phyloP scores from a whole-genome alignment of 352 stramenopile genomes.

The Globisporangium spinosum region DNA sequence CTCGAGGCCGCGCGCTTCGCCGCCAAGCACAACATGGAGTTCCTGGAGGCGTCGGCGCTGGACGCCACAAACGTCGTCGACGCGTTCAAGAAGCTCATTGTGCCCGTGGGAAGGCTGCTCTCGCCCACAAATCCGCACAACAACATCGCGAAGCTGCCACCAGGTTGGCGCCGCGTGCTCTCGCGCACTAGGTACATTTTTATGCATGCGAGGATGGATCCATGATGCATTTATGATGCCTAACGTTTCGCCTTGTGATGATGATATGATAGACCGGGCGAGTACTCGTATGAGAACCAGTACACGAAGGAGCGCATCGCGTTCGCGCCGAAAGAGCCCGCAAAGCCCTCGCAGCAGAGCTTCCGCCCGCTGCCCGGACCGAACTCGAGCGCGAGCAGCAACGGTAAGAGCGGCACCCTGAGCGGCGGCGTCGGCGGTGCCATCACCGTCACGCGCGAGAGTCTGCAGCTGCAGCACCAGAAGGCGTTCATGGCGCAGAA shows the following conservation, averaged over 20 bases:
- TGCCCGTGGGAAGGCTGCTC: slow-evolving; percentile 73
- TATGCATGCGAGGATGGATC: not conserved
- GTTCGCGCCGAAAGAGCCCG: slow-evolving; percentile 79
- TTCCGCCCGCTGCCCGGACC: slow-evolving; percentile 38
- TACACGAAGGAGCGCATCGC: slow-evolving; percentile 88
- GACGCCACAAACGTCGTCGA: slow-evolving; percentile 86
- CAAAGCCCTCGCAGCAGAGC: slow-evolving; percentile 85
- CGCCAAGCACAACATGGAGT: slow-evolving; percentile 78
- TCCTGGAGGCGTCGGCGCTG: slow-evolving; percentile 81
- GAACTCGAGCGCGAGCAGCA: slow-evolving; percentile 17
- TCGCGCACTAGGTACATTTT: slow-evolving; percentile 56
- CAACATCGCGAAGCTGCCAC: slow-evolving; percentile 65
- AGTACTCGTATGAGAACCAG: slow-evolving; percentile 89
- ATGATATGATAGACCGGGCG: slow-evolving; percentile 43
- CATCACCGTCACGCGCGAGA: slow-evolving; percentile 79
- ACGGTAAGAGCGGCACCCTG: slow-evolving; percentile 13
- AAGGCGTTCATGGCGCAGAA: slow-evolving; percentile 76
- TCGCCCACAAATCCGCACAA: slow-evolving; percentile 47
- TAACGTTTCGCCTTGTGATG: not conserved
- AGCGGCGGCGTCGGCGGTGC: slow-evolving; percentile 26
- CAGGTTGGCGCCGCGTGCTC: slow-evolving; percentile 73
- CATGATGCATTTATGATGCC: not conserved
- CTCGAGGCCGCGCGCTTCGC: slow-evolving; percentile 83
- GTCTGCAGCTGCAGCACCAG: slow-evolving; percentile 80
- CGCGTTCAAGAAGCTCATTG: slow-evolving; percentile 87